Evolutionary conservation across 2,329 filamentous ascomycete genomes (phyloP), one percentile per base, ranked within the genome.

Genomic region (Clonostachys chloroleuca): DNA sequence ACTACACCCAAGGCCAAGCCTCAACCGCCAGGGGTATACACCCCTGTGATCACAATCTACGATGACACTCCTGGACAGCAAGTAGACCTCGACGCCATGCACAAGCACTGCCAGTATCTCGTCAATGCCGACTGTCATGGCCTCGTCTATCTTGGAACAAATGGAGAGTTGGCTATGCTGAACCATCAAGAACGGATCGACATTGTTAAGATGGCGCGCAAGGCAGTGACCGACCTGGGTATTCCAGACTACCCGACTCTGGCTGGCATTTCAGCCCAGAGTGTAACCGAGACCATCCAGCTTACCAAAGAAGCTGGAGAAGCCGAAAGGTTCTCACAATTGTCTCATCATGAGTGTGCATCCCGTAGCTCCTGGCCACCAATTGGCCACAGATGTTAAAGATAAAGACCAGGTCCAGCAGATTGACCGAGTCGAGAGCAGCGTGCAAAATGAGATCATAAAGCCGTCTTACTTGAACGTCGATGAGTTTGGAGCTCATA

Each of bases 281-380:
- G 83, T 12, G 72, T 89, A 35, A 63, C 78, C 34, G 74, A 80
- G 34, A 87, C 82, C 60, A 91, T 89, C 69, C 70, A 68, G 34
- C 74, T 80, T 40, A 83, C 85, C 37, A 82, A 83, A 34, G 73
- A 90, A 55, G 87, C 86, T 8, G 80, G 78, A 51, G 73, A 75
- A 8, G 75, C 81, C 9, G 9, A 30, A 30, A 30, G 9, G 9
- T 30, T 30, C 24, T 8, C 24, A 2, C 9, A 10, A 30, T 2
- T 30, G 24, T 30, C 24, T 30, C 9, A 30, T 30, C 24, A 30
- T 30, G 24, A 30, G 24, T 30, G 24, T 10, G 24, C 24, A 30
- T 10, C 24, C 24, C 24, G 24, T 9, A 30, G 24, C 24, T 30
- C 24, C 24, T 30, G 24, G 9, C 8, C 9, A 10, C 8, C 24